These are phyloP conservation scores for Stipa capillata DNA, from an alignment of 176 grass and related monocot genomes.

Conservation along the genomic window DNA sequence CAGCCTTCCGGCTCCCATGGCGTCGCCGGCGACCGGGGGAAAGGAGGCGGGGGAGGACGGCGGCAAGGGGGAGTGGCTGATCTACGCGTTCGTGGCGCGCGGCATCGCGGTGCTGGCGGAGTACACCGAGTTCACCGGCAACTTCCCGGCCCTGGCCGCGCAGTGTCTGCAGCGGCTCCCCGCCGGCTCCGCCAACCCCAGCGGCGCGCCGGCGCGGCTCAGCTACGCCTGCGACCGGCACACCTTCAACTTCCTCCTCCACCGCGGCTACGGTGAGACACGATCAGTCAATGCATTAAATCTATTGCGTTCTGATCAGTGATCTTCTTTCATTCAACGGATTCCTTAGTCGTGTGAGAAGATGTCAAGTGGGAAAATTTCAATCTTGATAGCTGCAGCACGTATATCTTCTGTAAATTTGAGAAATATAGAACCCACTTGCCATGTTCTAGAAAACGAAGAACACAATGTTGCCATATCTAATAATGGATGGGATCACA, in stretches of 20 bases:
- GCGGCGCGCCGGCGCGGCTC: conserved; percentile 23
- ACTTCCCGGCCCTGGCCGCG: conserved; percentile 75
- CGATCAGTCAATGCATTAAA: neutral
- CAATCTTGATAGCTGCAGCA: neutral
- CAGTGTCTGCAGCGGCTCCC: conserved; percentile 87
- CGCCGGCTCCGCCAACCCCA: conserved; percentile 15
- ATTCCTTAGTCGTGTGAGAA: neutral
- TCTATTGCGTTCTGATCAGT: neutral
- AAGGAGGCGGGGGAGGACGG: conserved; percentile 18
- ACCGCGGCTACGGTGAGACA: conserved; percentile 60
- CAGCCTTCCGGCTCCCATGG: conserved; percentile 17
- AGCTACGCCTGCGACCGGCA: conserved; percentile 86
- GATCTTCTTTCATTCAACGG: neutral
- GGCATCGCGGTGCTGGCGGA: conserved; percentile 82
- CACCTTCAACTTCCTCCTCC: conserved; percentile 87
- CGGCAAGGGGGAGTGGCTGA: conserved; percentile 59
- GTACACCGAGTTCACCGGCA: conserved; percentile 95
- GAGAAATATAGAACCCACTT: neutral
- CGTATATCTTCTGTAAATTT: neutral
- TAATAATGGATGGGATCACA: neutral
- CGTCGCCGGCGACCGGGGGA: neutral
- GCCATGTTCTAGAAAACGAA: neutral
- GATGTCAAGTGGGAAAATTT: neutral
- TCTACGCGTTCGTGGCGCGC: conserved; percentile 92
- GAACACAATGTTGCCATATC: neutral